Evolutionary conservation across 805 yeast genomes (phyloP).

Genomic region (Hermanozyma aechmeae): DNA sequence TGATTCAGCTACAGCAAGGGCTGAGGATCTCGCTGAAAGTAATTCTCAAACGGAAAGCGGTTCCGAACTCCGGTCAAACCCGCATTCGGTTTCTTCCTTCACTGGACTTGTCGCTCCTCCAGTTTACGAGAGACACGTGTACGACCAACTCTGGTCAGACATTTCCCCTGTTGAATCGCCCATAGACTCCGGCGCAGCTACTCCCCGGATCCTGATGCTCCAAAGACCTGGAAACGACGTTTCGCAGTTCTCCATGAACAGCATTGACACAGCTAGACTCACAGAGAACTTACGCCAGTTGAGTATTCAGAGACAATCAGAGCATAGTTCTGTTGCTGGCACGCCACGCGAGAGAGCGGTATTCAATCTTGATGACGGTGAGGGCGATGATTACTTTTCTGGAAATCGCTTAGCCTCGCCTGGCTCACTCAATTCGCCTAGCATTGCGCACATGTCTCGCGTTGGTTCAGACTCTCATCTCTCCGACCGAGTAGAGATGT

Average conservation of each 20-base stretch:
- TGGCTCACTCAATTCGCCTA: constrained; percentile 40
- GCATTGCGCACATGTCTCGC: constrained; percentile 44
- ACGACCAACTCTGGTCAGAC: constrained; percentile 72
- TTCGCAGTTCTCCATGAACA: constrained; percentile 23
- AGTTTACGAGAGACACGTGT: constrained; percentile 69
- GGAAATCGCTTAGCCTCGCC: constrained; percentile 19
- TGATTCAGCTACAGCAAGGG: no score
- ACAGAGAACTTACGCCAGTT: constrained; percentile 44
- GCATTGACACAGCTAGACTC: constrained; percentile 31
- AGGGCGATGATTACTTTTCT: constrained; percentile 25
- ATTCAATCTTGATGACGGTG: constrained; percentile 25
- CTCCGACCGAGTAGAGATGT: constrained; percentile 23
- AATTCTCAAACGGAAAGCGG: constrained; percentile 14
- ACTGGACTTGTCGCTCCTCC: constrained; percentile 70
- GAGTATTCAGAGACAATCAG: constrained; percentile 39
- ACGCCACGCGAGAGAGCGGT: constrained; percentile 20
- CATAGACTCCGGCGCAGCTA: constrained; percentile 29
- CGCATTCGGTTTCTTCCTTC: constrained; percentile 21
- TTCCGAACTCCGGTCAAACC: constrained; percentile 12
- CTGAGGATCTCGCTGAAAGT: no score
- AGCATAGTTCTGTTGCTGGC: constrained; percentile 13
- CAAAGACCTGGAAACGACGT: constrained; percentile 8
- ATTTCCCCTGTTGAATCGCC: constrained; percentile 44
- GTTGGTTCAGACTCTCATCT: constrained; percentile 36
- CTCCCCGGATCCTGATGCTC: constrained; percentile 19